phyloP scores from a whole-genome alignment of 768 basidiomycete species.

The Boletales sp. region DNA sequence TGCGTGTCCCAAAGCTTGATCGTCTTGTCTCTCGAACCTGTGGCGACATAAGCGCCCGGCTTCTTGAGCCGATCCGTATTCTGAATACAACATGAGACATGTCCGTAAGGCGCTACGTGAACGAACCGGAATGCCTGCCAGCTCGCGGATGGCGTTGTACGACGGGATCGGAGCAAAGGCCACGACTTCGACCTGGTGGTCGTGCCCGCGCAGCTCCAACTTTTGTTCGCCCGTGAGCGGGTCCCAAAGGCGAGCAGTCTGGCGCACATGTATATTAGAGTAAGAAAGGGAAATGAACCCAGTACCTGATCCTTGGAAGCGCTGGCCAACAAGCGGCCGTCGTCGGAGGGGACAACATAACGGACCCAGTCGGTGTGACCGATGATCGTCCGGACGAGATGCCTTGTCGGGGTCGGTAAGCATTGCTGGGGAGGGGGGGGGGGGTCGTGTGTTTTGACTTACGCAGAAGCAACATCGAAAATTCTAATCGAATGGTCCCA shows the following conservation, averaged over 20 bases:
- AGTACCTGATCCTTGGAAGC: slow-evolving; percentile 84
- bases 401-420: slow-evolving; percentile 39
- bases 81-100: slow-evolving; percentile 26
- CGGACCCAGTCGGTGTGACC: slow-evolving; percentile 89
- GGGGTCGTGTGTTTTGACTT: slow-evolving; percentile 26
- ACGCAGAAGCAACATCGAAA: slow-evolving; percentile 88
- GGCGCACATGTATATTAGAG: not conserved
- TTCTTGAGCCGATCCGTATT: slow-evolving; percentile 49
- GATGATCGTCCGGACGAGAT: slow-evolving; percentile 69
- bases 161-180: slow-evolving; percentile 77
- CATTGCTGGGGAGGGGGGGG: not conserved
- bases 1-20: slow-evolving; percentile 89
- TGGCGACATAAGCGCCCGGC: slow-evolving; percentile 62
- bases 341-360: slow-evolving; percentile 57
- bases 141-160: slow-evolving; percentile 72
- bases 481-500: slow-evolving; percentile 82
- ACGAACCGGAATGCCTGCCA: slow-evolving; percentile 67
- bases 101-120: slow-evolving; percentile 6
- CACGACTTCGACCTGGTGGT: slow-evolving; percentile 79
- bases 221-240: slow-evolving; percentile 71
- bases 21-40: slow-evolving; percentile 86
- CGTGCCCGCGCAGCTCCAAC: slow-evolving; percentile 82
- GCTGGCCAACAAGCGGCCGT: slow-evolving; percentile 72
- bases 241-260: slow-evolving; percentile 82
- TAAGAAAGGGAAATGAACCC: slow-evolving; percentile 14